phyloP scores from a whole-genome alignment of 139 green algal genomes.

The Pleodorina starrii region DNA sequence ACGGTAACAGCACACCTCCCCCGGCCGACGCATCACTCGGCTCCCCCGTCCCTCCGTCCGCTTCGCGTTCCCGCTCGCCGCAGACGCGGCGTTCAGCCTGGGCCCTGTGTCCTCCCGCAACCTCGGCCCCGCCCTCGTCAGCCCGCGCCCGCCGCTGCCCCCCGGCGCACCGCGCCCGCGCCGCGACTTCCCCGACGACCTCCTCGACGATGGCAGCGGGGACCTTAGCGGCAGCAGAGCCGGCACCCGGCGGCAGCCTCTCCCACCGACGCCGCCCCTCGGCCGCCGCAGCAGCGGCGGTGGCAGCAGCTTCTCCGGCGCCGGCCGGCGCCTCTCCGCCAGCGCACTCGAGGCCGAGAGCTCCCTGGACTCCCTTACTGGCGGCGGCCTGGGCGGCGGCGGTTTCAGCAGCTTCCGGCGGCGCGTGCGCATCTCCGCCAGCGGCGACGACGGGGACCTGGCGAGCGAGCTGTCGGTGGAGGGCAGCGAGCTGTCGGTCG shows the following conservation, averaged over 20 bases:
- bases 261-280: conserved; percentile 35
- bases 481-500: conserved; percentile 41
- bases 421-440: conserved; percentile 26
- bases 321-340: conserved; percentile 2
- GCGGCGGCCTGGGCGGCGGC: not conserved
- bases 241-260: not conserved
- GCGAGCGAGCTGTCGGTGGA: conserved; percentile 46
- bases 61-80: no score
- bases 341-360: conserved; percentile 22
- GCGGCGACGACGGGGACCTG: conserved; percentile 17
- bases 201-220: not conserved
- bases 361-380: conserved; percentile 11
- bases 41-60: no score
- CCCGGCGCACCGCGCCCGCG: conserved; percentile 15
- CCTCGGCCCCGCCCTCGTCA: conserved; percentile 15
- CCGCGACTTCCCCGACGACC: not conserved
- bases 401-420: not conserved
- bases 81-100: conserved; percentile 23
- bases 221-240: not conserved
- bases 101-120: conserved; percentile 36
- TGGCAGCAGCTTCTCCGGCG: not conserved
- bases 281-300: conserved; percentile 17
- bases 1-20: no score
- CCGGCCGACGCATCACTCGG: no score
- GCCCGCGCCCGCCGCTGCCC: conserved; percentile 35